Evolutionary conservation across 2,329 filamentous ascomycete species (phyloP), one percentile per base, ranked within the genome.

Genomic region (Epichloe gansuensis): DNA sequence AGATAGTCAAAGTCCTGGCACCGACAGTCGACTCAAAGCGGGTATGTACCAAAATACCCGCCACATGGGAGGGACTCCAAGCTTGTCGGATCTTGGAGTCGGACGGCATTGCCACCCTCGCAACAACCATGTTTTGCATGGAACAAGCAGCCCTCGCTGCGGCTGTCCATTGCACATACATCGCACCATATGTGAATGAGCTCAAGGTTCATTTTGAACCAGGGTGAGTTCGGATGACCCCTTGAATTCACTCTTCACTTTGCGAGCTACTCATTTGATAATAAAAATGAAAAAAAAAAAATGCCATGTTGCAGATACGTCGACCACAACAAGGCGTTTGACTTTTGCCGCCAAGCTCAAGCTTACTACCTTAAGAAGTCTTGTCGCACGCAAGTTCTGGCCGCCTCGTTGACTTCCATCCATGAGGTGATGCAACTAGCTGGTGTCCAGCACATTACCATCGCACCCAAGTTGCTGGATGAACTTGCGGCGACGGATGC

Each of bases 111-210:
- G 66, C 70, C 1, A 83, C 81, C 0, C 66, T 84, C 3, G 79
- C 78, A 0, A 85, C 81, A 0, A 82, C 78, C 2, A 67, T 85
- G 47, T 85, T 84, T 58, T 77, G 75, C 43, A 71, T 82, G 58
- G 71, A 77, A 41, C 81, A 84, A 60, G 81, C 79, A 0, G 69
- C 71, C 1, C 66, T 82, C 1, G 81, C 81, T 0, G 75, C 71
- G 1, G 74, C 80, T 48, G 76, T 73, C 0, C 71, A 73, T 4
- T 84, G 80, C 57, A 74, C 73, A 0, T 84, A 83, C 58, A 77
- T 85, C 43, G 78, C 81, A 0, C 81, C 82, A 0, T 85, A 83
- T 55, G 77, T 84, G 34, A 83, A 84, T 59, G 80, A 84, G 56
- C 66, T 85, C 41, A 76, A 75, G 56, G 81, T 82, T 5, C 80